Evolutionary conservation across 2,329 filamentous ascomycete genomes (phyloP).

Genomic region (Cladobotryum mycophilum): DNA sequence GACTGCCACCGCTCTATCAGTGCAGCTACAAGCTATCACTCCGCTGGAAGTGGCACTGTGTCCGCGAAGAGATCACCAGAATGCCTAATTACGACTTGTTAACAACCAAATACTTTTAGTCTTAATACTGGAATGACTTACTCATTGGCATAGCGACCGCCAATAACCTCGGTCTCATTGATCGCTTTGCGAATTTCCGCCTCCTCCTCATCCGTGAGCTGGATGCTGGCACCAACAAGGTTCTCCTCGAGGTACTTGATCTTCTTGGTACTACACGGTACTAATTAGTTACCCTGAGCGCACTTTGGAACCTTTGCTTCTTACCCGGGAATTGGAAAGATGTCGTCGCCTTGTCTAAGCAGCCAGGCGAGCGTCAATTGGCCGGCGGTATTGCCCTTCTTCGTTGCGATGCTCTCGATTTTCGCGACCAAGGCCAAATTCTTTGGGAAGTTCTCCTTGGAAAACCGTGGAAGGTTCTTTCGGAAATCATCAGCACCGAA

Average conservation of each 20-base stretch:
- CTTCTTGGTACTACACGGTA: slow-evolving; percentile 32
- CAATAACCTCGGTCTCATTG: too few relatives aligned
- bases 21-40: too few relatives aligned
- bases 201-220: background rate
- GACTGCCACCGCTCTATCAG: too few relatives aligned
- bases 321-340: slow-evolving; percentile 47
- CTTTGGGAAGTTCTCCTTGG: slow-evolving; percentile 29
- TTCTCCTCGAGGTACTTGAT: slow-evolving; percentile 37
- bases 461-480: slow-evolving; percentile 15
- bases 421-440: slow-evolving; percentile 49
- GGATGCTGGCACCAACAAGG: background rate
- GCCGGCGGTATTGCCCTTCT: slow-evolving; percentile 45
- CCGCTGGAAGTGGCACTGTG: too few relatives aligned
- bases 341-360: slow-evolving; percentile 49
- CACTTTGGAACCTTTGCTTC: too few relatives aligned
- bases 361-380: slow-evolving; percentile 58
- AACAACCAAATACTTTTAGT: too few relatives aligned
- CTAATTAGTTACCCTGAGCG: too few relatives aligned
- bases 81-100: too few relatives aligned
- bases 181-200: background rate
- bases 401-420: slow-evolving; percentile 15
- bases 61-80: too few relatives aligned
- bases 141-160: too few relatives aligned
- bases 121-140: too few relatives aligned
- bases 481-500: slow-evolving; percentile 29